Base-by-base conservation (phyloP, 192 early-diverging fungal species). In the Podochytrium sp. region DNA sequence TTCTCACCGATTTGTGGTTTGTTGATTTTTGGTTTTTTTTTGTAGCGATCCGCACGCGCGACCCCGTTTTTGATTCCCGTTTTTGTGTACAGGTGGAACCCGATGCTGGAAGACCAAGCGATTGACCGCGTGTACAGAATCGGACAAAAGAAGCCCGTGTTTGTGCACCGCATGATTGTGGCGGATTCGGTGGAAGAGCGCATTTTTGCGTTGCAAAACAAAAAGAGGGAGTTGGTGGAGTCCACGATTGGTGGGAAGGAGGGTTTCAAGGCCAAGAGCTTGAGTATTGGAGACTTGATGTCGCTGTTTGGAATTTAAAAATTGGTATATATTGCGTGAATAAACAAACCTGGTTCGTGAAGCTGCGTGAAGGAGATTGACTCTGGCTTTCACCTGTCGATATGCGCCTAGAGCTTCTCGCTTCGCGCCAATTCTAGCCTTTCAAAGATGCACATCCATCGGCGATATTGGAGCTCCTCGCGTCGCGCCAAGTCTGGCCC, bases 81-180 rank as follows among this genome's bases (percentile, higher is more conserved):
- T 74, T 40, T 25, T 50, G 42, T 39, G 23, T 6, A 20, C 52
- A 52, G 75, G 69, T 91, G 89, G 90, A 91, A 91, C 63, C 90
- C 90, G 35, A 83, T 86, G 10, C 60, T 91, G 6, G 90, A 78
- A 58, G 71, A 78, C 37, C 77, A 91, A 78, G 85, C 86, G 0
- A 89, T 92, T 65, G 91, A 91, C 56, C 79, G 91, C 33, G 88
- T 89, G 0, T 90, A 91, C 75, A 87, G 74, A 27, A 63, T 79
- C 42, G 74, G 78, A 12, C 77, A 75, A 52, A 40, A 57, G 51
- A 52, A 82, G 43, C 30, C 76, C 23, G 89, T 90, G 0, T 71
- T 63, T 33, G 86, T 92, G 18, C 81, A 91, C 65, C 81, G 85
- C 43, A 67, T 91, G 10, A 85, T 81, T 34, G 82, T 91, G 25